phyloP scores from a whole-genome alignment of 208 protist species.

The Crithidia sp. region DNA sequence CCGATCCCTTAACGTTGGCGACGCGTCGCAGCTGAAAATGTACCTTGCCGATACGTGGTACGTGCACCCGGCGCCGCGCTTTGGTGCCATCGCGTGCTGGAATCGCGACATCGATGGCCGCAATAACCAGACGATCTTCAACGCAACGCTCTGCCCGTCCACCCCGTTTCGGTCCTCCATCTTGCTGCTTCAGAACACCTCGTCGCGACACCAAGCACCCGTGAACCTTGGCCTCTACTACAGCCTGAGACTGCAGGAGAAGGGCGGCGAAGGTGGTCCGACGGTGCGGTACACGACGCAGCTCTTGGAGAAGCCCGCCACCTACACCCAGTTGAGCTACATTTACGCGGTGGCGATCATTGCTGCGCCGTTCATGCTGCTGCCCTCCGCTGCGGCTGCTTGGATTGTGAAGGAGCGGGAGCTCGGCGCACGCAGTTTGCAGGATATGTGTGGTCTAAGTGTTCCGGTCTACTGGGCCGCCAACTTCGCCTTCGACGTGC shows the following conservation, averaged over 20 bases:
- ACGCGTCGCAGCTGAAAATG: not conserved
- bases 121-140: constrained; percentile 11
- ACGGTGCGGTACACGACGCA: not conserved
- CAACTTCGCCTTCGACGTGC: constrained; percentile 61
- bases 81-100: constrained; percentile 23
- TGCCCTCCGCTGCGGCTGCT: constrained; percentile 50
- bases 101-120: constrained; percentile 3
- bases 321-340: not conserved
- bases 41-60: constrained; percentile 37
- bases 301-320: not conserved
- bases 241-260: constrained; percentile 39
- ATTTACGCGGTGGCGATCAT: constrained; percentile 38
- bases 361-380: constrained; percentile 60
- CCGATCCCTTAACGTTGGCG: not conserved
- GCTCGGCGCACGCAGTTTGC: constrained; percentile 64
- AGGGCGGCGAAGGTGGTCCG: not conserved
- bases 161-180: constrained; percentile 17
- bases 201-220: constrained; percentile 13
- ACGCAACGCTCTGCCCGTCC: constrained; percentile 27
- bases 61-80: constrained; percentile 18
- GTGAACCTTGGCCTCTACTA: constrained; percentile 8
- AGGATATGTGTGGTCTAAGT: constrained; percentile 66
- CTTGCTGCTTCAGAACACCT: constrained; percentile 44
- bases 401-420: constrained; percentile 82
- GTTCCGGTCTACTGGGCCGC: constrained; percentile 63